Base-by-base conservation (phyloP, 768 basidiomycete species). In the Serpula lacrymans region DNA sequence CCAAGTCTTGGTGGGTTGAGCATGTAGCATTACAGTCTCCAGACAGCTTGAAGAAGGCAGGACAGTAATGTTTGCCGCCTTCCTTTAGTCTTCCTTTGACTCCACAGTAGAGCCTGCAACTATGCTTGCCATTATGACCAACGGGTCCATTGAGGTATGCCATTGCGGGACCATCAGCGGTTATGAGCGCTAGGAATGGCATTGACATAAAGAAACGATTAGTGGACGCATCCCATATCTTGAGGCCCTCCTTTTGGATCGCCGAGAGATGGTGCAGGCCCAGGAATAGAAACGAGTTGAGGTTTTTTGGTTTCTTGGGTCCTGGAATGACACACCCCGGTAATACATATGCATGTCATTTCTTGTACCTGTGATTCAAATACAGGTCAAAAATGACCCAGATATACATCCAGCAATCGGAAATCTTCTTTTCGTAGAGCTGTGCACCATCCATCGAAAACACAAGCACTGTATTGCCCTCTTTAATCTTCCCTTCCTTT, bases 361-460 rank as follows among this genome's bases (percentile, higher is more conserved):
- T 50, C 30, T 59, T 55, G 46, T 69, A 71, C 5, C 63, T 53
- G 6, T 42, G 23, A 7, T 55, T 40, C 0, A 62, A 64, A 8
- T 41, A 24, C 6, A 54, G 51, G 38, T 69, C 53, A 4, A 55
- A 29, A 6, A 68, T n/a, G 11, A 39, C 41, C 69, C 71, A 73
- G 6, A 73, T 63, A 20, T 41, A 57, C 3, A 73, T 68, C 70
- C 68, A 71, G 16, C 55, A 60, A 36, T 72, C 69, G 0, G 70
- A 74, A 22, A 51, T 43, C 47, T 72, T 72, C n/a, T 16, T 31
- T 11, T 10, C 6, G 42, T 69, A 70, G 3, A 71, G 62, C 49
- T 71, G 68, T 0, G 64, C 59, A 5, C 68, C 68, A 40, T 72
- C 64, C 4, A 68, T 51, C 0, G 67, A 70, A 3, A 61, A 42